Conservation (phyloP, 306 rosid genomes). For the Albizia julibrissin region DNA sequence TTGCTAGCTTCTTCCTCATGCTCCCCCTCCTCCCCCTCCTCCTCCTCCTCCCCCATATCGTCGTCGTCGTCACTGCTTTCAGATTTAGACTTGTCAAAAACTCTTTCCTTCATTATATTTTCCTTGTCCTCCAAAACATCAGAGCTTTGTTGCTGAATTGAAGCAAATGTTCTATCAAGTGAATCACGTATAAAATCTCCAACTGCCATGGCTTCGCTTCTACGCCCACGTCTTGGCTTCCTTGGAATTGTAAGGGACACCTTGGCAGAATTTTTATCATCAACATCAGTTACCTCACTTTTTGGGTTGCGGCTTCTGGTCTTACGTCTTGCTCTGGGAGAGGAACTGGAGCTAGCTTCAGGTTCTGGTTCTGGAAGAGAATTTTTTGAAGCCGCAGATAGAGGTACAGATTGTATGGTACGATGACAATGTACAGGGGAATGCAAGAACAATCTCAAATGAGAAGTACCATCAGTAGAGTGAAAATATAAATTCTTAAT, state of each 20-base stretch:
- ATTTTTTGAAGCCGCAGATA: slow-evolving; percentile 44
- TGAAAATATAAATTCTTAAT: slow-evolving; percentile 23
- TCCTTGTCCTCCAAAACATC: slow-evolving; percentile 51
- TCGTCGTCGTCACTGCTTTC: slow-evolving; percentile 28
- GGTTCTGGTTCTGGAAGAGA: slow-evolving; percentile 47
- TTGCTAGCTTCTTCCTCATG: slow-evolving; percentile 24
- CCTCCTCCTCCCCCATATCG: slow-evolving; percentile 24
- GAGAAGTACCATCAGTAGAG: slow-evolving; percentile 18
- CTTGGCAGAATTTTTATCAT: slow-evolving; percentile 27
- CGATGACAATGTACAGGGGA: slow-evolving; percentile 34
- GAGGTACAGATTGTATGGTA: slow-evolving; percentile 42
- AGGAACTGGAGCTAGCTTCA: slow-evolving; percentile 35
- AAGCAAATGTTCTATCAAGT: slow-evolving; percentile 60
- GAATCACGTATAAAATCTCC: slow-evolving; percentile 67
- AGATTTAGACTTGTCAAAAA: slow-evolving; percentile 16
- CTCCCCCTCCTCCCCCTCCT: slow-evolving; percentile 25
- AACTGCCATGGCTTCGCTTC: slow-evolving; percentile 77
- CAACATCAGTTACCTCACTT: slow-evolving; percentile 23
- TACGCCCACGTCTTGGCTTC: slow-evolving; percentile 79
- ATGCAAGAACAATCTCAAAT: slow-evolving; percentile 24
- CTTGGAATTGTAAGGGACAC: slow-evolving; percentile 55
- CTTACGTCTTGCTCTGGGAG: slow-evolving; percentile 34
- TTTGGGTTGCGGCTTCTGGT: slow-evolving; percentile 25
- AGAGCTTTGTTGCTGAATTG: slow-evolving; percentile 59
- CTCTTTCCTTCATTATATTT: slow-evolving; percentile 55